Evolutionary conservation across 169 alveolate genomes (phyloP), one percentile per base, ranked within the genome.

Genomic region (Cryptosporidium canis): DNA sequence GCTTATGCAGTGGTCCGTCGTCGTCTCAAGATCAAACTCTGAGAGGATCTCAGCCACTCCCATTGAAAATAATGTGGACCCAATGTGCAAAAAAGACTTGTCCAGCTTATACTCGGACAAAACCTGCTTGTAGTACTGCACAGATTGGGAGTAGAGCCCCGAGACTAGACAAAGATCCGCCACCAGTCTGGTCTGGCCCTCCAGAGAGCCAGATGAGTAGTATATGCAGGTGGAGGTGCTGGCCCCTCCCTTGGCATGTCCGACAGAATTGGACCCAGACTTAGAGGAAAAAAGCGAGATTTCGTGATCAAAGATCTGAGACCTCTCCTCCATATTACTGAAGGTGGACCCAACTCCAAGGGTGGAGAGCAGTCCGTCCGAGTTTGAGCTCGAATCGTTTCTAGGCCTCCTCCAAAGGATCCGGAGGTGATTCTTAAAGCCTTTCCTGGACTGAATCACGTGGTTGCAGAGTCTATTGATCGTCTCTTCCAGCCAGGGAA

Each of bases 391-490:
- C 1, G 45, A 24, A 14, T 77, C 87, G 21, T 41, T 55, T 77
- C 72, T 77, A n/a, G 87, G 87, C 39, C 71, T 77, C 58, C 87
- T 77, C 87, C 87, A 77, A n/a, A 77, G 41, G 21, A 77, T 77
- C 24, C 87, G 35, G 6, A 77, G 45, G 33, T 77, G 87, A 24
- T 61, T 77, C 58, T 77, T 77, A 0, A 77, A 29, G n/a, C 87
- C 87, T 35, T 77, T 77, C 58, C 87, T 77, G 14, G 87, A 77
- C 45, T 77, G 87, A 31, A 39, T 56, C 5, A 77, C 87, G 21
- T 35, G 31, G 45, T 77, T 77, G 35, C 55, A 39, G n/a, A 77
- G 65, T 77, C 64, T 77, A 45, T 77, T 77, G 21, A 77, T 77
- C 1, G 87, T 77, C 8, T 12, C 66, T 77, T 77, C 77, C 9